A percentile compares a stretch with the other conserved stretches of the same genome.
phyloP scores from a whole-genome alignment of 2,329 filamentous ascomycete genomes.

The Botrytis galanthina region DNA sequence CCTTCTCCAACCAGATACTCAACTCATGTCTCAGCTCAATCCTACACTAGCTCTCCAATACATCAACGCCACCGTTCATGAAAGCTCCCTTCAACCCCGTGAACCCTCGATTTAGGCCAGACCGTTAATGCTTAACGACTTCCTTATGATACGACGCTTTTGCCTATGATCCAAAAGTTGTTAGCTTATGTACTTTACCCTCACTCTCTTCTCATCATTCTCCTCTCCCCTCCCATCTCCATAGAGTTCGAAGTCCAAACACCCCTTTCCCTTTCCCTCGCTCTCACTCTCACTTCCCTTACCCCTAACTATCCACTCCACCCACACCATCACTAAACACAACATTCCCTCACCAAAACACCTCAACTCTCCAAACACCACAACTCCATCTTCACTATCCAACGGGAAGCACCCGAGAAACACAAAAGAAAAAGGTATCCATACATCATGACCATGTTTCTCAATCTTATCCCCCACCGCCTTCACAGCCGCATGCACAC shows the following conservation, averaged over 20 bases:
- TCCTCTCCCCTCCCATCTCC: not conserved
- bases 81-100: not conserved
- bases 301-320: not conserved
- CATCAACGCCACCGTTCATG: not conserved
- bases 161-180: not conserved
- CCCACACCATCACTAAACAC: not conserved
- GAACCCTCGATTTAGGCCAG: not conserved
- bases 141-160: not conserved
- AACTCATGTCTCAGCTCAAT: not conserved
- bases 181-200: not conserved
- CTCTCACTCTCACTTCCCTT: not conserved
- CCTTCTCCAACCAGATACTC: not conserved
- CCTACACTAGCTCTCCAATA: not conserved
- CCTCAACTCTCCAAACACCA: not conserved
- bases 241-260: not conserved
- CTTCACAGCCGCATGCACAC: not conserved
- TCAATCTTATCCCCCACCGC: conserved; percentile 1
- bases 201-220: no score
- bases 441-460: not conserved
- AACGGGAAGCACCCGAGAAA: not conserved
- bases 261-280: not conserved
- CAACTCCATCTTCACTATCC: not conserved
- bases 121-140: not conserved
- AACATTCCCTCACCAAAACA: not conserved
- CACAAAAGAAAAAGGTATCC: not conserved